These are phyloP conservation scores for Arthrobotrys entomopaga DNA, from an alignment of 2,329 filamentous ascomycete species.

Conservation along the genomic window DNA sequence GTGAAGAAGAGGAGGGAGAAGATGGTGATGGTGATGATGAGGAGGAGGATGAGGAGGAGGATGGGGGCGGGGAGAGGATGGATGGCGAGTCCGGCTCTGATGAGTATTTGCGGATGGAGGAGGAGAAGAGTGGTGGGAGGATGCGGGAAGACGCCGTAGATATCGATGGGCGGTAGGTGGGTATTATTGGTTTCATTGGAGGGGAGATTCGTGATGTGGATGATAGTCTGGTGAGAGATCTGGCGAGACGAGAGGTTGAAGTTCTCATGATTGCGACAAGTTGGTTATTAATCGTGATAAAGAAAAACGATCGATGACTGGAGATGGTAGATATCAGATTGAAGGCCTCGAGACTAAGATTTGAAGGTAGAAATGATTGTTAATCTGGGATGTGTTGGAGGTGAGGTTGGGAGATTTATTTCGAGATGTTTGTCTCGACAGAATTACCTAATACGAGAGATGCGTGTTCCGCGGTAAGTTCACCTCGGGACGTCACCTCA, in stretches of 20 bases:
- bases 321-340: slow-evolving; percentile 5
- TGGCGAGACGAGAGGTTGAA: slow-evolving; percentile 17
- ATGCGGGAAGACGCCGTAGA: slow-evolving; percentile 13
- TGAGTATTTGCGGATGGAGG: slow-evolving; percentile 47
- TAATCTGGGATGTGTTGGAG: slow-evolving; percentile 20
- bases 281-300: background rate
- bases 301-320: too few relatives aligned
- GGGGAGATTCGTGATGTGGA: background rate
- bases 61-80: slow-evolving; percentile 34
- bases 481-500: too few relatives aligned
- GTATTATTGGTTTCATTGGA: background rate
- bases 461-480: too few relatives aligned
- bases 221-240: slow-evolving; percentile 22
- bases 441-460: too few relatives aligned
- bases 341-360: background rate
- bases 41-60: slow-evolving; percentile 4
- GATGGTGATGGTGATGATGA: slow-evolving; percentile 13
- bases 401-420: too few relatives aligned
- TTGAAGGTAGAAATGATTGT: slow-evolving; percentile 34
- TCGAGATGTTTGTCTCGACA: too few relatives aligned
- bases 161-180: background rate
- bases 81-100: slow-evolving; percentile 16
- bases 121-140: slow-evolving; percentile 22
- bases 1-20: slow-evolving; percentile 50
- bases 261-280: slow-evolving; percentile 19